Evolutionary conservation across 441 rosid species (phyloP).

Genomic region (Erysimum cheiri): DNA sequence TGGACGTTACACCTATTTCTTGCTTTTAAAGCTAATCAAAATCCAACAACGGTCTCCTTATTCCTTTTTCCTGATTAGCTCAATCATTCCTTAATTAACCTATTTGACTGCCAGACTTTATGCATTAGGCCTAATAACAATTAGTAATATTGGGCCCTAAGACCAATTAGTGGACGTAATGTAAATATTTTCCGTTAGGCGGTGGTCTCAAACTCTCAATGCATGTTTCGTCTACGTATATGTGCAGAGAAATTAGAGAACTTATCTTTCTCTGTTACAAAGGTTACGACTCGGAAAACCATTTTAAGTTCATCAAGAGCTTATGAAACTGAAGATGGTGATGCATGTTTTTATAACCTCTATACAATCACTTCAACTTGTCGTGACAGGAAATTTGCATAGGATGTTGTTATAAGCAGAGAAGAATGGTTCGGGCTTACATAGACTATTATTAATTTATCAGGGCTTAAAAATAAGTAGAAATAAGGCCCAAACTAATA

Average conservation of each 20-base stretch:
- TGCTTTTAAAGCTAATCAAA: slow-evolving; percentile 38
- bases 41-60: slow-evolving; percentile 18
- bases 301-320: not conserved
- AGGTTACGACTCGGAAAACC: not conserved
- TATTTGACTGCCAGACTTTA: not conserved
- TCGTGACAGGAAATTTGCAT: no score
- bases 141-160: not conserved
- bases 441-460: not conserved
- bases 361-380: no score
- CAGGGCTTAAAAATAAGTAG: not conserved
- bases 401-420: no score
- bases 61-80: not conserved
- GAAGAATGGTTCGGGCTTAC: not conserved
- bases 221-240: no score
- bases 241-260: no score
- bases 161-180: not conserved
- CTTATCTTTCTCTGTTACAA: not conserved
- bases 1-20: slow-evolving; percentile 40
- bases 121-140: no score
- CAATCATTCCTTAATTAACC: not conserved
- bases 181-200: not conserved
- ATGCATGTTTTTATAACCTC: not conserved
- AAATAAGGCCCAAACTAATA: not conserved
- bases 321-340: not conserved
- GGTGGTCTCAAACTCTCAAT: not conserved